Evolutionary conservation across 2,329 filamentous ascomycete genomes (phyloP).

Genomic region (Acrocalymma vagum): DNA sequence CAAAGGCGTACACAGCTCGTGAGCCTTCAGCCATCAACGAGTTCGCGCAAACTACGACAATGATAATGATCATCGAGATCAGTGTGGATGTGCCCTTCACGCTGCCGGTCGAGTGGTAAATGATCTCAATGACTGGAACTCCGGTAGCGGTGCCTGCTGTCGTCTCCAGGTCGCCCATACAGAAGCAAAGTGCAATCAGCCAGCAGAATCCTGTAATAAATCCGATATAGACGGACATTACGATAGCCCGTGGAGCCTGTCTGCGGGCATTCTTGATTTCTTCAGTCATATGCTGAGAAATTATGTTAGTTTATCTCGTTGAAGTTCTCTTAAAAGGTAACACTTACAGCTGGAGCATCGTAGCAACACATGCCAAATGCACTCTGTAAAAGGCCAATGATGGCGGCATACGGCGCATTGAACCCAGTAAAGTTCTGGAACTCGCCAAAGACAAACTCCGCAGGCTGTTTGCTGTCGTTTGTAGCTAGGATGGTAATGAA

Average conservation of each 20-base stretch:
- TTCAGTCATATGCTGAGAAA: slow-evolving; percentile 66
- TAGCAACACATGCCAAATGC: slow-evolving; percentile 65
- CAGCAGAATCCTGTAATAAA: slow-evolving; percentile 50
- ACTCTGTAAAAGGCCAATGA: slow-evolving; percentile 63
- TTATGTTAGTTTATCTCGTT: no score
- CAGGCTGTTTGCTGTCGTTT: slow-evolving; percentile 62
- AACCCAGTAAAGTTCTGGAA: slow-evolving; percentile 66
- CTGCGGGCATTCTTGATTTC: slow-evolving; percentile 62
- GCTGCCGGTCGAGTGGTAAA: slow-evolving; percentile 58
- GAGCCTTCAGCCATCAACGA: slow-evolving; percentile 59
- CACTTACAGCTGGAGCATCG: slow-evolving; percentile 54
- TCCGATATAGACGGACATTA: slow-evolving; percentile 49
- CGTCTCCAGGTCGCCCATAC: slow-evolving; percentile 53
- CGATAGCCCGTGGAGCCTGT: slow-evolving; percentile 58
- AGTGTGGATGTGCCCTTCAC: slow-evolving; percentile 56
- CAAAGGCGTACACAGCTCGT: slow-evolving; percentile 57
- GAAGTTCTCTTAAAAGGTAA: no score
- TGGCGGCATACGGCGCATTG: slow-evolving; percentile 58
- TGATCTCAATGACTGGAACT: slow-evolving; percentile 63
- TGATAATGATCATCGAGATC: slow-evolving; percentile 58
- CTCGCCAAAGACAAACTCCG: slow-evolving; percentile 63
- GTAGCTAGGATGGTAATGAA: slow-evolving; percentile 61
- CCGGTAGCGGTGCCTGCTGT: slow-evolving; percentile 58
- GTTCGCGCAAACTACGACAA: slow-evolving; percentile 56
- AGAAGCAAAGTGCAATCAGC: slow-evolving; percentile 51